Evolutionary conservation across 2,329 filamentous ascomycete species (phyloP), one percentile per base, ranked within the genome.

Genomic region (Colletotrichum sublineola): DNA sequence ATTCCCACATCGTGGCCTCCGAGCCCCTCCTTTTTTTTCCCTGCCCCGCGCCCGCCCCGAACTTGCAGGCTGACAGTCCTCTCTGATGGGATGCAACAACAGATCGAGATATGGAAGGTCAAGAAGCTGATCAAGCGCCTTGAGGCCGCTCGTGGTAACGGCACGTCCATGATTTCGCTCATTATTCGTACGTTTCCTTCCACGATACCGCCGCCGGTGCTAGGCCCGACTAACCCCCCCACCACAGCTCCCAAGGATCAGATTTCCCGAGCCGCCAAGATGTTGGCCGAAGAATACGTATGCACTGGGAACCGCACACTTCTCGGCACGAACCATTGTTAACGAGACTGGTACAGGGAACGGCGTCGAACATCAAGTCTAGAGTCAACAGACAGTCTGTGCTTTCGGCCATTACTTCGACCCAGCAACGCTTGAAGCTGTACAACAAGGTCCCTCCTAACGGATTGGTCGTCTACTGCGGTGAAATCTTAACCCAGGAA

Each of bases 221-320:
- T 56, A 20, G 36, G 24, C 33, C 55, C 36, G 55, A 69, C 69
- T 72, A 55, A 78, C 77, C 75, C 77, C 77, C 73, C 73, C 73
- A 58, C 42, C 71, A 73, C 80, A 97, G 94, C 96, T 73, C 96
- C 96, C 78, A 99, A 99, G 91, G 95, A 98, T 84, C 96, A 99
- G 86, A 90, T 99, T 75, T 98, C 96, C 57, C 93, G 95, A 80
- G 93, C 94, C 67, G 94, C 96, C 73, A 98, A 98, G 90, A 99
- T 99, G 96, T 93, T 99, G 92, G 97, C 97, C 87, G 96, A 99
- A 98, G 95, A 97, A 94, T 97, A 96, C 82, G 94, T 96, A 89
- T 77, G 93, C 86, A 56, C 64, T 52, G 9, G 48, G 53, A 31
- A 58, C 63, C 6, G 14, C 40, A 50, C 62, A 58, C 29, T 29